phyloP scores from a whole-genome alignment of 2,329 filamentous ascomycete genomes.

The Elsinoe perseae region DNA sequence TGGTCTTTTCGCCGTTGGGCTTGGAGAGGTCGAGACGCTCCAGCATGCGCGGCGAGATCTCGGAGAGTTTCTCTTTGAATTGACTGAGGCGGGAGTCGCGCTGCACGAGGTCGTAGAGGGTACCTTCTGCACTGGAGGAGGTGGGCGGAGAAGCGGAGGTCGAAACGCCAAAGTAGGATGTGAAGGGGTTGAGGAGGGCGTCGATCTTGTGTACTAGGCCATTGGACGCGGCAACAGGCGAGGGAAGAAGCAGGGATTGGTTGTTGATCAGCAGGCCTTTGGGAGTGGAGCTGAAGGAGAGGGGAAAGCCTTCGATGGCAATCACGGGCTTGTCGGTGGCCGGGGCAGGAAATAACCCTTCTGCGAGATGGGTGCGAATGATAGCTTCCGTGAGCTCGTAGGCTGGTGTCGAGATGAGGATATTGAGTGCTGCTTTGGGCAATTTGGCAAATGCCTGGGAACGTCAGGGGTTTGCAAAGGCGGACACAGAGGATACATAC shows the following conservation, averaged over 20 bases:
- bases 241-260: background rate
- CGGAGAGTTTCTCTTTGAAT: background rate
- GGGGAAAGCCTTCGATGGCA: background rate
- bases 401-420: background rate
- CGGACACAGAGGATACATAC: too few species aligned
- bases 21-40: background rate
- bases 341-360: background rate
- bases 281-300: background rate
- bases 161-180: constrained; percentile 1
- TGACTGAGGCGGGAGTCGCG: background rate
- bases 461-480: too few species aligned
- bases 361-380: background rate
- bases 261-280: background rate
- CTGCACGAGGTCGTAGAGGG: background rate
- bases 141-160: background rate
- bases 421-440: background rate
- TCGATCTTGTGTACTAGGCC: background rate
- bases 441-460: background rate
- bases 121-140: background rate
- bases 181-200: background rate
- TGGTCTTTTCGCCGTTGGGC: background rate
- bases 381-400: background rate
- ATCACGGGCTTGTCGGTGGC: background rate
- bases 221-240: background rate
- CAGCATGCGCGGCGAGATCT: background rate